A percentile compares a stretch with the other conserved stretches of the same genome.
These are phyloP conservation scores for Blepharisma japonicum DNA, from an alignment of 73 alveolate species.

Conservation along the genomic window DNA sequence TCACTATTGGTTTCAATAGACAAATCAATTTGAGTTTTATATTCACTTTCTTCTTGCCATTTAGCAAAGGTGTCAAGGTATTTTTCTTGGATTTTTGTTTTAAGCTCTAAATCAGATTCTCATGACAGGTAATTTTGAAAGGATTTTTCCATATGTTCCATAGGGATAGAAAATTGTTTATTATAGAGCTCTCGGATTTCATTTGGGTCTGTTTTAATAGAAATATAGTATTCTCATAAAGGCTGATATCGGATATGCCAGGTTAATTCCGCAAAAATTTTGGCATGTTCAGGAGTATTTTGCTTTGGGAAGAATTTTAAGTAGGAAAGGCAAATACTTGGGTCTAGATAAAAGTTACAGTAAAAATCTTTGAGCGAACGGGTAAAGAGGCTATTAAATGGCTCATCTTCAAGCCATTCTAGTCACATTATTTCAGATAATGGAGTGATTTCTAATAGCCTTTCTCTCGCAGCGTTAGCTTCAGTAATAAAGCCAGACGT, in stretches of 20 bases:
- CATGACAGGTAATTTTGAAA: too few species aligned
- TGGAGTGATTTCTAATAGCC: neutral
- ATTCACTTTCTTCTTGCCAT: too few species aligned
- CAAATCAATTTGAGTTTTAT: too few species aligned
- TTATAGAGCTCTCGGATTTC: neutral
- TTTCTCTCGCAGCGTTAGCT: too few species aligned
- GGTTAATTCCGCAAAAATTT: neutral
- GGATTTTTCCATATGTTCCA: too few species aligned
- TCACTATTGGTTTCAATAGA: too few species aligned
- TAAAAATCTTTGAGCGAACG: neutral
- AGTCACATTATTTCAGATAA: neutral
- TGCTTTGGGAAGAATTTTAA: neutral
- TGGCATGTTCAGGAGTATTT: neutral
- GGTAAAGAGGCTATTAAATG: neutral
- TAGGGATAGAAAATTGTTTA: constrained; percentile 3
- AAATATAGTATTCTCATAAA: neutral
- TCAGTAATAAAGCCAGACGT: too few species aligned
- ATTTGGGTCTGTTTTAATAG: neutral
- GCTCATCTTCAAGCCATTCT: neutral
- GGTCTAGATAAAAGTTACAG: constrained; percentile 10
- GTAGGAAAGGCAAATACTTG: neutral
- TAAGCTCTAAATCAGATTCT: too few species aligned
- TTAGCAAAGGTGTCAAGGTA: too few species aligned
- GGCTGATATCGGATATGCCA: neutral
- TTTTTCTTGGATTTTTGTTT: too few species aligned